Conservation (phyloP, 345 rosid genomes). For the Aegle marmelos region DNA sequence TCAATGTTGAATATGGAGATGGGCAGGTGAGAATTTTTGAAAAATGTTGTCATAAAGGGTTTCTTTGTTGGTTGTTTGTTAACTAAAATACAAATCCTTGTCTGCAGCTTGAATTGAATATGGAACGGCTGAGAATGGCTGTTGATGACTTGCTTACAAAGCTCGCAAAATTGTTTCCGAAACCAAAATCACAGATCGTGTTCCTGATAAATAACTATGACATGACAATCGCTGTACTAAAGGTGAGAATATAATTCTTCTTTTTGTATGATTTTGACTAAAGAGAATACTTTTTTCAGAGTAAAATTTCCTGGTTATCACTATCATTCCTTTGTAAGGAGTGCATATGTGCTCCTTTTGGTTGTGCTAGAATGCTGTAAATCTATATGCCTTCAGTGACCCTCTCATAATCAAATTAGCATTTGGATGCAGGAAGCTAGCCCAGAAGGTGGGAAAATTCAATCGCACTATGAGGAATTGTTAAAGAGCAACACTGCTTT, state of each 20-base stretch:
- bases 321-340: background rate
- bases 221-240: constrained; percentile 89
- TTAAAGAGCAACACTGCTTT: constrained; percentile 81
- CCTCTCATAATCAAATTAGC: constrained; percentile 7
- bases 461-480: constrained; percentile 84
- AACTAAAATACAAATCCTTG: constrained; percentile 1
- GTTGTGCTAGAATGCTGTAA: background rate
- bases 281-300: background rate
- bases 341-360: background rate
- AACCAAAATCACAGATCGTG: constrained; percentile 71
- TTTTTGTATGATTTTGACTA: background rate
- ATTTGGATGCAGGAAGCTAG: constrained; percentile 72
- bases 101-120: constrained; percentile 88
- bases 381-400: background rate
- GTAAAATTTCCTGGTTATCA: background rate
- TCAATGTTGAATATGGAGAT: constrained; percentile 92
- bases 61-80: background rate
- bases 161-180: constrained; percentile 76
- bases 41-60: background rate
- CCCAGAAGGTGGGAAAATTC: constrained; percentile 92
- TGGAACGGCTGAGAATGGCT: constrained; percentile 96
- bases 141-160: constrained; percentile 80
- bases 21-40: constrained; percentile 66
- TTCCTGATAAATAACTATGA: constrained; percentile 95
- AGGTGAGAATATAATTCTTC: constrained; percentile 44